Conservation (phyloP, 768 basidiomycete genomes). For the Lentinula boryana region DNA sequence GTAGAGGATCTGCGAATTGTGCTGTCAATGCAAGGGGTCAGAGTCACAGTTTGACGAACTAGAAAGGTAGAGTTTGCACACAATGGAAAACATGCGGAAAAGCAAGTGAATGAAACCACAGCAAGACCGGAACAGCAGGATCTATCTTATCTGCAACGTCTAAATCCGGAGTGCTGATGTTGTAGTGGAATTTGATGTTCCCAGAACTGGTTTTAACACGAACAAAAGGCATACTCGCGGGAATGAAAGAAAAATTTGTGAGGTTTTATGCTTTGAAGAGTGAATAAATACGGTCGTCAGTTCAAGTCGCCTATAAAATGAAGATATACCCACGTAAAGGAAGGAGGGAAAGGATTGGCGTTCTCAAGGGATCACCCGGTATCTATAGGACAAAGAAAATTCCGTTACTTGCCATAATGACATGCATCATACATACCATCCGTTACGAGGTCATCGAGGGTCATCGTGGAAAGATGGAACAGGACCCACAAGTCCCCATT, state of each 20-base stretch:
- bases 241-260: neutral
- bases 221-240: neutral
- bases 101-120: slow-evolving; percentile 33
- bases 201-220: neutral
- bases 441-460: neutral
- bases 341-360: neutral
- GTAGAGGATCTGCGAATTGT: slow-evolving; percentile 28
- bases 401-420: neutral
- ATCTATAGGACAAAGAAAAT: neutral
- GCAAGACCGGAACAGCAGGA: slow-evolving; percentile 26
- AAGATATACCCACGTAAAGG: neutral
- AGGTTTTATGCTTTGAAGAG: neutral
- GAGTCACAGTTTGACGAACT: neutral
- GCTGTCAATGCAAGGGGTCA: slow-evolving; percentile 11
- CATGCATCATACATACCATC: neutral
- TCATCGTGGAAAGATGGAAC: neutral
- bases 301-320: neutral
- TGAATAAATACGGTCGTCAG: neutral
- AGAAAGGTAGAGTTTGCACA: slow-evolving; percentile 11
- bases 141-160: slow-evolving; percentile 23
- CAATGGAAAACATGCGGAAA: slow-evolving; percentile 28
- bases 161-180: slow-evolving; percentile 30
- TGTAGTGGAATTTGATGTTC: slow-evolving; percentile 20
- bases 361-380: neutral
- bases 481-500: neutral